Percentiles rank a stretch among this genome's conserved stretches.
Conservation (phyloP, 805 yeast genomes). For the Candida dendrica region DNA sequence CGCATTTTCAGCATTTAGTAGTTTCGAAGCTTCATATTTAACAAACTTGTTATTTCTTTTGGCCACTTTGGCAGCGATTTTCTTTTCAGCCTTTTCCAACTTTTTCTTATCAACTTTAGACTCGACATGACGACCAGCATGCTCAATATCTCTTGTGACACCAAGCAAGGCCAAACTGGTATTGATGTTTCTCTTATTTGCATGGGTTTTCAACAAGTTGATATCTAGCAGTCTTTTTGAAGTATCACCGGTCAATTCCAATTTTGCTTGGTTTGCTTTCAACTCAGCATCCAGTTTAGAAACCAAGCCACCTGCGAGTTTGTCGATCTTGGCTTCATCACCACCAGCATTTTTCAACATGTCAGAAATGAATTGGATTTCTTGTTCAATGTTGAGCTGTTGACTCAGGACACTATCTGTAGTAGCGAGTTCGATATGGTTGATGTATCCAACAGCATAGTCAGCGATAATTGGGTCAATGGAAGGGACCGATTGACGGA, state of each 20-base stretch:
- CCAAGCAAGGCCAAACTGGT: slow-evolving; percentile 71
- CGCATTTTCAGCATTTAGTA: slow-evolving; percentile 52
- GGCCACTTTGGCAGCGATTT: slow-evolving; percentile 95
- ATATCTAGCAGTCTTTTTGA: slow-evolving; percentile 80
- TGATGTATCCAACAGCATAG: slow-evolving; percentile 87
- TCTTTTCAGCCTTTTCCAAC: slow-evolving; percentile 93
- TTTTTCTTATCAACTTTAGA: slow-evolving; percentile 94
- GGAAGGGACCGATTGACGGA: slow-evolving; percentile 80
- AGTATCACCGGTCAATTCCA: slow-evolving; percentile 77
- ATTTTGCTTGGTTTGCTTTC: slow-evolving; percentile 61
- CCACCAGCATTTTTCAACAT: slow-evolving; percentile 84
- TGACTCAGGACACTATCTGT: slow-evolving; percentile 78
- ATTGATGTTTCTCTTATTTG: slow-evolving; percentile 61
- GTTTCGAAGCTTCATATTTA: slow-evolving; percentile 88
- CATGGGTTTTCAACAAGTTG: slow-evolving; percentile 58
- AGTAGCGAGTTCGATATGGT: slow-evolving; percentile 70
- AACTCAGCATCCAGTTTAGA: slow-evolving; percentile 45
- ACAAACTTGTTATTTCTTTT: slow-evolving; percentile 77
- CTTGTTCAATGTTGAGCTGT: slow-evolving; percentile 58
- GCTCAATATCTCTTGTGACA: slow-evolving; percentile 80
- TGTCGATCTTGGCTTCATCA: slow-evolving; percentile 42
- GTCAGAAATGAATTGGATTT: slow-evolving; percentile 58
- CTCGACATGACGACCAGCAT: slow-evolving; percentile 86
- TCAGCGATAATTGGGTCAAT: slow-evolving; percentile 82
- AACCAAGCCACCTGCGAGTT: slow-evolving; percentile 38